Evolutionary conservation across 2,329 filamentous ascomycete genomes (phyloP).

Genomic region (Mariannaea elegans): DNA sequence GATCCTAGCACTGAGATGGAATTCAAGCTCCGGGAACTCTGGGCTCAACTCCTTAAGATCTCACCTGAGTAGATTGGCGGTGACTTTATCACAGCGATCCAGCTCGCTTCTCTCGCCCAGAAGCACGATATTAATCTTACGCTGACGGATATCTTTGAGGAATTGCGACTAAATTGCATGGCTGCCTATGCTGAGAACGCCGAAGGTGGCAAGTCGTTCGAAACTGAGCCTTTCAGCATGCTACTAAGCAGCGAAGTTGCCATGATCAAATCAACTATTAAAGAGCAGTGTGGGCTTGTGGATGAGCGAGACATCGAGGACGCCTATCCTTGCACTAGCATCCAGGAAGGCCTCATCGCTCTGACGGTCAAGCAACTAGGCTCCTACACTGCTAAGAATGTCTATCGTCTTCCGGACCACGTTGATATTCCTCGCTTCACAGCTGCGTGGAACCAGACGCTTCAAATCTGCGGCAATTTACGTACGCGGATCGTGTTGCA

Average conservation of each 20-base stretch:
- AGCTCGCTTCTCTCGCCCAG: conserved; percentile 54
- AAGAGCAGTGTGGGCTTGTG: neutral
- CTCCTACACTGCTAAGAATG: conserved; percentile 16
- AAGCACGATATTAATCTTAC: conserved; percentile 49
- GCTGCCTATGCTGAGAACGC: conserved; percentile 28
- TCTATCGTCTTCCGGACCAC: neutral
- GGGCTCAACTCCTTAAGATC: conserved; percentile 48
- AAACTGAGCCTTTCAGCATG: neutral
- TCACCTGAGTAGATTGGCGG: conserved; percentile 46
- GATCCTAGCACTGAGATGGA: conserved; percentile 16
- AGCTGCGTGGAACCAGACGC: neutral
- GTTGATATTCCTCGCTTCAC: neutral
- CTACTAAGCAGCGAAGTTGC: neutral
- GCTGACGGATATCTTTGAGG: conserved; percentile 54
- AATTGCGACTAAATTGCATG: neutral
- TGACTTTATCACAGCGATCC: too few species aligned
- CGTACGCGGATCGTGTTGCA: neutral
- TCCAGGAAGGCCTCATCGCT: conserved; percentile 7
- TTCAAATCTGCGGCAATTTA: neutral
- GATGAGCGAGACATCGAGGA: conserved; percentile 40
- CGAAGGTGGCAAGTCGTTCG: neutral
- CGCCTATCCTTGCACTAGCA: conserved; percentile 6
- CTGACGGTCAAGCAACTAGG: neutral
- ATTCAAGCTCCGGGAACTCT: conserved; percentile 45
- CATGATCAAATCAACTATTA: neutral